These are phyloP conservation scores for Chlamydomonas incerta DNA, from an alignment of 139 green algal genomes.

Conservation along the genomic window DNA sequence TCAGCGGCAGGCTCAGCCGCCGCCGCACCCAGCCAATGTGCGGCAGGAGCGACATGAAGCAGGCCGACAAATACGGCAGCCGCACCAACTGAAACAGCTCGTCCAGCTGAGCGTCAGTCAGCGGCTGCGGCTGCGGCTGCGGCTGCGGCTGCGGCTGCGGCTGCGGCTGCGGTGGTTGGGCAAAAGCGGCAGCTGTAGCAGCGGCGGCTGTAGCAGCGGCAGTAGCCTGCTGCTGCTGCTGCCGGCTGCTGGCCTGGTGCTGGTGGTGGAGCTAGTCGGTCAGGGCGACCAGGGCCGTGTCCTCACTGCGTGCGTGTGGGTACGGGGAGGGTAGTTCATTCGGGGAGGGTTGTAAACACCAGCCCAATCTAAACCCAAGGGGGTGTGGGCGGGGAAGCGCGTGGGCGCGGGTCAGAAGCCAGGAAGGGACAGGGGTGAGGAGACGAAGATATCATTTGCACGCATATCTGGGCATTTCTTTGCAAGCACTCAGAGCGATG, in stretches of 20 bases:
- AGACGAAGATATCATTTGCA: too few relatives aligned
- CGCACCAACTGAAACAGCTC: constrained; percentile 21
- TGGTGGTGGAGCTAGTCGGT: constrained; percentile 1
- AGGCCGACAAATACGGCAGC: not conserved
- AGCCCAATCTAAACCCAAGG: too few relatives aligned
- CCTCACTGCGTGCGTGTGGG: not conserved
- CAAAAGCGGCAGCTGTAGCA: too few relatives aligned
- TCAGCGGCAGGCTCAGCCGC: not conserved
- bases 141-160: not conserved
- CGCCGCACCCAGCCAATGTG: not conserved
- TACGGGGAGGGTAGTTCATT: not conserved
- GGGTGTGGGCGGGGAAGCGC: not conserved
- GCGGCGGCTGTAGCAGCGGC: too few relatives aligned
- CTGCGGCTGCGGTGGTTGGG: not conserved
- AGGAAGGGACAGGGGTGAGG: too few relatives aligned
- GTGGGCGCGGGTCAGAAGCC: not conserved
- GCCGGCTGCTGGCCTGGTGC: too few relatives aligned
- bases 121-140: not conserved
- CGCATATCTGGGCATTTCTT: not conserved
- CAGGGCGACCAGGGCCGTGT: constrained; percentile 22
- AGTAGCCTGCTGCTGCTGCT: too few relatives aligned
- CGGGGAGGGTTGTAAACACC: too few relatives aligned
- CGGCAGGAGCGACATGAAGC: constrained; percentile 12
- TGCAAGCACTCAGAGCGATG: too few relatives aligned
- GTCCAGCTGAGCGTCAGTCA: constrained; percentile 15